Percentiles rank a stretch among this genome's conserved stretches.
Conservation (phyloP, 495 filamentous ascomycete species). For the Friedmanniomyces endolithicus region DNA sequence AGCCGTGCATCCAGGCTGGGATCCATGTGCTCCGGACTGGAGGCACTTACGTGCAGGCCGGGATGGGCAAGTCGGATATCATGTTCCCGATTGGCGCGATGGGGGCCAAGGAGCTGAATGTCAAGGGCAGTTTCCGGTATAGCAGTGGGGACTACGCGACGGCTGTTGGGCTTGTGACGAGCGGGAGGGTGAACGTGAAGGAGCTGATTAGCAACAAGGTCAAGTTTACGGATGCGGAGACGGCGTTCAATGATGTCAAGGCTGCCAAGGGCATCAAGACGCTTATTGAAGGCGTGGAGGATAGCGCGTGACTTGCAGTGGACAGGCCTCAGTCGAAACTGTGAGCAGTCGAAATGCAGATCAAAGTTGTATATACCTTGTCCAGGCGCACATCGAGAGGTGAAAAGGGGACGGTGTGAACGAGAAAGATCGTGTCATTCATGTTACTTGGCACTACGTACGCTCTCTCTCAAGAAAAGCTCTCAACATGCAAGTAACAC, state of each 20-base stretch:
- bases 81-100: slow-evolving; percentile 70
- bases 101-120: slow-evolving; percentile 67
- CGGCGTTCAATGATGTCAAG: slow-evolving; percentile 68
- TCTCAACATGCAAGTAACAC: slow-evolving; percentile 39
- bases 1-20: slow-evolving; percentile 59
- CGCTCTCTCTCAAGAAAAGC: slow-evolving; percentile 23
- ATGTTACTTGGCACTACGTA: neutral
- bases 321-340: neutral
- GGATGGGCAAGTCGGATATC: slow-evolving; percentile 67
- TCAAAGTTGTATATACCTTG: too few species aligned
- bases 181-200: slow-evolving; percentile 55
- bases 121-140: slow-evolving; percentile 75
- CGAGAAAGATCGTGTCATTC: too few species aligned
- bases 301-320: neutral
- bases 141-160: slow-evolving; percentile 67
- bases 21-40: slow-evolving; percentile 59
- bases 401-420: too few species aligned
- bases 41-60: slow-evolving; percentile 75
- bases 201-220: slow-evolving; percentile 57
- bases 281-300: slow-evolving; percentile 51
- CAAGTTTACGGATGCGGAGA: slow-evolving; percentile 57
- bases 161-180: slow-evolving; percentile 56
- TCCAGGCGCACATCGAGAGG: too few species aligned
- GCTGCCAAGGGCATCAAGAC: slow-evolving; percentile 74
- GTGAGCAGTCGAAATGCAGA: neutral